Percentiles rank a stretch among this genome's conserved stretches.
Conservation (phyloP, 2,329 filamentous ascomycete species). For the Epichloe elymi region DNA sequence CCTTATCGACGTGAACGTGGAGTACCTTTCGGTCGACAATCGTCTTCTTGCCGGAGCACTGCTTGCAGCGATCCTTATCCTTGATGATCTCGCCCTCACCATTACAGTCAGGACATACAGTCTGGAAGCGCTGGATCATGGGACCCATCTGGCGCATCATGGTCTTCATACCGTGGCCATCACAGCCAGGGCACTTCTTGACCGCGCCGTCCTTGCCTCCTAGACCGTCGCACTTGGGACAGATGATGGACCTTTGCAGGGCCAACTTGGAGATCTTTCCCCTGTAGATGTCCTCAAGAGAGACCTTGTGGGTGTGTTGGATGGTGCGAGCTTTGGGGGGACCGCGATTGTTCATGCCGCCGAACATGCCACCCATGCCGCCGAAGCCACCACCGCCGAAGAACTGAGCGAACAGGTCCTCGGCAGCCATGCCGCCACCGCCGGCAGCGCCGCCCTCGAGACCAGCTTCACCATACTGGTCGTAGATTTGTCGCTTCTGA, state of each 20-base stretch:
- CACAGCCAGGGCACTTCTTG: conserved; percentile 79
- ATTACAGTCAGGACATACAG: conserved; percentile 94
- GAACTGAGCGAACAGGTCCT: conserved; percentile 95
- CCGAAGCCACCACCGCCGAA: conserved; percentile 63
- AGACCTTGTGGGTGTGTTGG: conserved; percentile 96
- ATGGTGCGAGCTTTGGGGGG: conserved; percentile 88
- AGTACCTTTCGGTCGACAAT: conserved; percentile 94
- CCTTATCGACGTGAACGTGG: conserved; percentile 92
- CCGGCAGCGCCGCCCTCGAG: conserved; percentile 75
- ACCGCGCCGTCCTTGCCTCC: conserved; percentile 98
- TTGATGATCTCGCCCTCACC: conserved; percentile 95
- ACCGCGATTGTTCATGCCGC: conserved; percentile 61
- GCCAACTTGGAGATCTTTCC: conserved; percentile 97
- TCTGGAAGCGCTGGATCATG: conserved; percentile 99
- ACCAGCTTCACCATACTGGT: conserved; percentile 95
- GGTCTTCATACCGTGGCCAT: conserved; percentile 95
- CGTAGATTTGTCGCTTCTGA: conserved; percentile 85
- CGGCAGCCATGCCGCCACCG: conserved; percentile 77
- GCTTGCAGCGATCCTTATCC: conserved; percentile 96
- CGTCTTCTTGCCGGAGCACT: conserved; percentile 95
- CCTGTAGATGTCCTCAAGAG: conserved; percentile 93
- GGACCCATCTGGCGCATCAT: conserved; percentile 99
- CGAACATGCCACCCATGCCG: conserved; percentile 61
- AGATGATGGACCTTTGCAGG: conserved; percentile 94
- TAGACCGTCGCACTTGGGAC: conserved; percentile 82